phyloP scores from a whole-genome alignment of 257 asterid species.

The Fraxinus excelsior region DNA sequence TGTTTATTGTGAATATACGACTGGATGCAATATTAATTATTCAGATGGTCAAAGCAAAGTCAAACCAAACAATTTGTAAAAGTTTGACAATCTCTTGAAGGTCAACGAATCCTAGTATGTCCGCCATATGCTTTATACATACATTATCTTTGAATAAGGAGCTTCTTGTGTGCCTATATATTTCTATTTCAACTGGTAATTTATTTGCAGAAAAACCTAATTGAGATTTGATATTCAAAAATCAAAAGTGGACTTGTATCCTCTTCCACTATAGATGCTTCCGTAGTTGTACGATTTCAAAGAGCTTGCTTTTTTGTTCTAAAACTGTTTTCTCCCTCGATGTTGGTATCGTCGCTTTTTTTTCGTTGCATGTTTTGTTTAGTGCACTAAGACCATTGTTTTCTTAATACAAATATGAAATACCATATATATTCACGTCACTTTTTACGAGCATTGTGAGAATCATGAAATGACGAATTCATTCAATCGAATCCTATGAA shows the following conservation, averaged over 20 bases:
- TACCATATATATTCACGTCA: not conserved
- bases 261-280: constrained; percentile 2
- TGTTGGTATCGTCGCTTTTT: no score
- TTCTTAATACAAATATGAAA: not conserved
- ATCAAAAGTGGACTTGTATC: not conserved
- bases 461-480: not conserved
- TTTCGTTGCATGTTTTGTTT: not conserved
- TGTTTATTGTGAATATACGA: not conserved
- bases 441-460: not conserved
- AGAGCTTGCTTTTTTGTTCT: not conserved
- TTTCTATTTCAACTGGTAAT: not conserved
- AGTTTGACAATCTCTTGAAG: not conserved
- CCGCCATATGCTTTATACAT: not conserved
- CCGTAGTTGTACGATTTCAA: not conserved
- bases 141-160: not conserved
- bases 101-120: not conserved
- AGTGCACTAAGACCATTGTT: not conserved
- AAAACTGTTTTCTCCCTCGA: not conserved
- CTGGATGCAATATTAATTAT: not conserved
- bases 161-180: not conserved
- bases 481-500: not conserved
- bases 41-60: not conserved
- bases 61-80: not conserved
- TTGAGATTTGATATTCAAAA: not conserved
- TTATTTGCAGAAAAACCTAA: constrained; percentile 2